Conservation (phyloP, 768 basidiomycete genomes). For the Suillus lakei region DNA sequence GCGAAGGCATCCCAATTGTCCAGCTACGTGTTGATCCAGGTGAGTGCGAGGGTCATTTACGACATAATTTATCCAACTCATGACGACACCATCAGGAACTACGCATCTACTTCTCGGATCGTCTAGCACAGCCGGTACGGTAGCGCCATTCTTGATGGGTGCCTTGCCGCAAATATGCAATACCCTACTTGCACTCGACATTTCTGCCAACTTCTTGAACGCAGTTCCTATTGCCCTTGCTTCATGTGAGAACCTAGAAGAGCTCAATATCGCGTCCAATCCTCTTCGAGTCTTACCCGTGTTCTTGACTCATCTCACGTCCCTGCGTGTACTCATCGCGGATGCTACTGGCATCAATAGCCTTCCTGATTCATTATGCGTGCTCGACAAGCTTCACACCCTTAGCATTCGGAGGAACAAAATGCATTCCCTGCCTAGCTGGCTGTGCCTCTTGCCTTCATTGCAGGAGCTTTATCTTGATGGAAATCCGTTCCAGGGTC, state of each 20-base stretch:
- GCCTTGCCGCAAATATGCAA: slow-evolving; percentile 73
- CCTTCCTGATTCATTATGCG: slow-evolving; percentile 74
- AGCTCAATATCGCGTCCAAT: slow-evolving; percentile 92
- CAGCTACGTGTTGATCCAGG: slow-evolving; percentile 75
- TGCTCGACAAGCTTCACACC: slow-evolving; percentile 84
- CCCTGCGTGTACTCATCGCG: slow-evolving; percentile 89
- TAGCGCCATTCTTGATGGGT: slow-evolving; percentile 74
- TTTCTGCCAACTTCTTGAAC: slow-evolving; percentile 85
- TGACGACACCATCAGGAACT: slow-evolving; percentile 58
- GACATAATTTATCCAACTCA: not conserved
- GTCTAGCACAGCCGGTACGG: slow-evolving; percentile 73
- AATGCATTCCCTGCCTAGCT: slow-evolving; percentile 87
- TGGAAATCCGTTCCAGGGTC: slow-evolving; percentile 93
- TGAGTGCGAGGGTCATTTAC: slow-evolving; percentile 39
- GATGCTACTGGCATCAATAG: slow-evolving; percentile 85
- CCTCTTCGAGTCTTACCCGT: slow-evolving; percentile 90
- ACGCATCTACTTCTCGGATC: slow-evolving; percentile 94
- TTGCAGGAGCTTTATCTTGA: slow-evolving; percentile 92
- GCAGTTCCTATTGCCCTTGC: slow-evolving; percentile 84
- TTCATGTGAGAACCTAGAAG: slow-evolving; percentile 83
- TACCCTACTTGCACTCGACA: slow-evolving; percentile 90
- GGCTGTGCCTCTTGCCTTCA: slow-evolving; percentile 87
- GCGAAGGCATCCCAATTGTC: slow-evolving; percentile 61
- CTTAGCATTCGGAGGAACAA: slow-evolving; percentile 89
- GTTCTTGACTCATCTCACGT: slow-evolving; percentile 77